A percentile compares a stretch with the other conserved stretches of the same genome.
phyloP scores from a whole-genome alignment of 176 grass and related monocot genomes.

The Ensete glaucum region DNA sequence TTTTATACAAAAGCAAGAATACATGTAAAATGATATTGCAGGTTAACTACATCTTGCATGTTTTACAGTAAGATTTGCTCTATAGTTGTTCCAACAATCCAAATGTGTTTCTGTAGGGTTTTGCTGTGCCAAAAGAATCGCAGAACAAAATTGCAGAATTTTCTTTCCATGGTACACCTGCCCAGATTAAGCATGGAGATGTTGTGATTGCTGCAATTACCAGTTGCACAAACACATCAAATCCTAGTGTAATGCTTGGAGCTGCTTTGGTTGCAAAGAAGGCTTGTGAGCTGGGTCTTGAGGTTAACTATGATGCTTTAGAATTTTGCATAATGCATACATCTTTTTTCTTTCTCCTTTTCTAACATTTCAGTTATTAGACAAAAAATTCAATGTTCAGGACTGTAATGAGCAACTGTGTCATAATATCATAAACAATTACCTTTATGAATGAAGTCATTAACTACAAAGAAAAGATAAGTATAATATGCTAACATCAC shows the following conservation, averaged over 20 bases:
- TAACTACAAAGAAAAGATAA: too few relatives aligned
- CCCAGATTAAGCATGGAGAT: constrained; percentile 88
- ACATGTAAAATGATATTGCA: not conserved
- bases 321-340: not conserved
- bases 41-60: not conserved
- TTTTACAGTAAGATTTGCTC: not conserved
- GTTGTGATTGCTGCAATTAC: constrained; percentile 99
- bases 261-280: constrained; percentile 97
- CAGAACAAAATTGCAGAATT: constrained; percentile 85
- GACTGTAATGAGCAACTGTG: too few relatives aligned
- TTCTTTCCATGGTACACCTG: constrained; percentile 68
- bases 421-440: too few relatives aligned
- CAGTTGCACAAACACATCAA: constrained; percentile 98
- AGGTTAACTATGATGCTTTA: constrained; percentile 35
- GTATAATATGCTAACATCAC: too few relatives aligned
- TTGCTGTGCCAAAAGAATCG: constrained; percentile 91
- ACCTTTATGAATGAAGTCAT: too few relatives aligned
- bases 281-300: constrained; percentile 87
- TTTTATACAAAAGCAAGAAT: not conserved
- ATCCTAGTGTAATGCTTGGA: constrained; percentile 97
- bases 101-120: constrained; percentile 49
- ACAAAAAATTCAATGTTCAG: too few relatives aligned
- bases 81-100: constrained; percentile 7
- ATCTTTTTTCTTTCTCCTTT: not conserved
- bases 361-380: too few relatives aligned